These are phyloP conservation scores for Aspergillus novoparasiticus DNA, from an alignment of 2,329 filamentous ascomycete species.

Conservation along the genomic window DNA sequence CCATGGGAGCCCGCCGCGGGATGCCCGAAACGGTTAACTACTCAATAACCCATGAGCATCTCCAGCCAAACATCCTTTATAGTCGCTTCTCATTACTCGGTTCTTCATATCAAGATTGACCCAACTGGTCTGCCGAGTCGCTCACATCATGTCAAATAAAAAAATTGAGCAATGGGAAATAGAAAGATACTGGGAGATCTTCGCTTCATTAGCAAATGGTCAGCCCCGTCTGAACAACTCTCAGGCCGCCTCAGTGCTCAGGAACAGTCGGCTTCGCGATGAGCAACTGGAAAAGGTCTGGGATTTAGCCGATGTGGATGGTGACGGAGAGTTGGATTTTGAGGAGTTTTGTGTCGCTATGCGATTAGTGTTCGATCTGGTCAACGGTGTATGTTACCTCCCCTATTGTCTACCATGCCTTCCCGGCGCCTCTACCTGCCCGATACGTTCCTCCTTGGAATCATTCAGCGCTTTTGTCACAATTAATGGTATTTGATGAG, in stretches of 20 bases:
- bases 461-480: background rate
- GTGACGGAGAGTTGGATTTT: slow-evolving; percentile 96
- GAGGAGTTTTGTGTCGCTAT: slow-evolving; percentile 99
- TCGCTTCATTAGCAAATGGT: slow-evolving; percentile 67
- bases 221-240: slow-evolving; percentile 67
- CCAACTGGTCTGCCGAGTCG: slow-evolving; percentile 7
- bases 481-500: slow-evolving; percentile 1
- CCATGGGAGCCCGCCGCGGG: slow-evolving; percentile 22
- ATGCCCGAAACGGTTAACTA: slow-evolving; percentile 21
- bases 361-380: slow-evolving; percentile 94
- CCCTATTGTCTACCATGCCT: slow-evolving; percentile 1
- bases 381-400: slow-evolving; percentile 75
- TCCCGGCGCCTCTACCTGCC: slow-evolving; percentile 2
- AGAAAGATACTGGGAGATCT: slow-evolving; percentile 80
- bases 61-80: slow-evolving; percentile 10
- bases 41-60: slow-evolving; percentile 12
- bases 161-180: slow-evolving; percentile 74
- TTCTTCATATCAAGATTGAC: slow-evolving; percentile 8
- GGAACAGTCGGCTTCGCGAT: slow-evolving; percentile 72
- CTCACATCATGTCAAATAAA: slow-evolving; percentile 40
- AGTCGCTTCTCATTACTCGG: slow-evolving; percentile 15
- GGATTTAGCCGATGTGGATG: slow-evolving; percentile 96
- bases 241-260: slow-evolving; percentile 71
- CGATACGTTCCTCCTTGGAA: background rate
- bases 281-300: slow-evolving; percentile 94